These are phyloP conservation scores for Salicornia ramosissima DNA, from an alignment of 148 eudicot species.

Conservation along the genomic window DNA sequence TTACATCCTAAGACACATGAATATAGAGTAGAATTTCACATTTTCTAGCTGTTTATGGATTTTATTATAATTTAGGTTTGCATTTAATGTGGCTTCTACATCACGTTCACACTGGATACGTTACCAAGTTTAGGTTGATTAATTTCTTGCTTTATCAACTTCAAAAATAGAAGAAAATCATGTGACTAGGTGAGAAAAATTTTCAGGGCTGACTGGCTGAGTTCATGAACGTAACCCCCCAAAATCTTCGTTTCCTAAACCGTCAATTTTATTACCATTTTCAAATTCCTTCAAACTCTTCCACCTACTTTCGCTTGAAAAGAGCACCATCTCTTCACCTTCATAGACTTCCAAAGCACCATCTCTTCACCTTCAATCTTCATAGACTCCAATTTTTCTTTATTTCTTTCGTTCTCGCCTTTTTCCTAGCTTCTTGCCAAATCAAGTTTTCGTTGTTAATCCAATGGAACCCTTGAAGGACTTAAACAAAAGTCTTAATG, in stretches of 20 bases:
- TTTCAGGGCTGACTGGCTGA: not conserved
- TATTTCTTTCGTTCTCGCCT: not conserved
- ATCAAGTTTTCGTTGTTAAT: not conserved
- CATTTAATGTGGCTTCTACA: not conserved
- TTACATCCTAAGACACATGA: too few species aligned
- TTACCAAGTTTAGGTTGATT: not conserved
- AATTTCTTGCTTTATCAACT: not conserved
- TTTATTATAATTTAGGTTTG: too few species aligned
- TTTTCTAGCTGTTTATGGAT: too few species aligned
- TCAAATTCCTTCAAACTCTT: not conserved
- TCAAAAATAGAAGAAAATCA: not conserved
- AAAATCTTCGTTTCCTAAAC: not conserved
- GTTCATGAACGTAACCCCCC: not conserved
- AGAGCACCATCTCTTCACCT: not conserved
- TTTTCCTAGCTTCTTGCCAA: not conserved
- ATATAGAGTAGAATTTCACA: not conserved
- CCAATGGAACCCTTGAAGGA: not conserved
- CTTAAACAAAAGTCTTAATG: not conserved
- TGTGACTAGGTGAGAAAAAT: not conserved
- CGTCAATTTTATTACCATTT: not conserved
- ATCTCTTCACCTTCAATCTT: not conserved
- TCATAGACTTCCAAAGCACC: not conserved
- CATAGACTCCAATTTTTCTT: not conserved
- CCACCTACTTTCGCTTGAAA: not conserved
- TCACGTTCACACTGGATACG: not conserved